Percentiles rank a stretch among this genome's conserved stretches.
phyloP scores from a whole-genome alignment of 164 flowering plant species.

The Houttuynia cordata region DNA sequence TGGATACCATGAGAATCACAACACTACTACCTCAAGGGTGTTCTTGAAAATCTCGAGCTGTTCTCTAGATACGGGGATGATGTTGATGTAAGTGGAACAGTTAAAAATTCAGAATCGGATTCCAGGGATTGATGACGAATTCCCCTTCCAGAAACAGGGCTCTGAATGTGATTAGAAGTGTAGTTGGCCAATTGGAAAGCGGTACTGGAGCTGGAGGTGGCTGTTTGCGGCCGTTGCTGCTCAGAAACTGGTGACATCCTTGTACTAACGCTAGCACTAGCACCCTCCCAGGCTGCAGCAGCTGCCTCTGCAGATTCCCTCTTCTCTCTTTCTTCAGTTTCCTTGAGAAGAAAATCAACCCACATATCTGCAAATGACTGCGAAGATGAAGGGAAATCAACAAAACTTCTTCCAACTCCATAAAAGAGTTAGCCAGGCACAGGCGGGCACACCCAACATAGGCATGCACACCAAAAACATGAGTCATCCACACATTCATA shows the following conservation, averaged over 20 bases:
- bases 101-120: slow-evolving; percentile 63
- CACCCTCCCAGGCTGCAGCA: slow-evolving; percentile 12
- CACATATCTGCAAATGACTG: slow-evolving; percentile 98
- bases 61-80: slow-evolving; percentile 24
- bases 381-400: slow-evolving; percentile 1
- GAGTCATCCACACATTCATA: too few species aligned
- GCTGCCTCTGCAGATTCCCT: slow-evolving; percentile 31
- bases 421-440: background rate
- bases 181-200: slow-evolving; percentile 12
- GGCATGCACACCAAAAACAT: too few species aligned
- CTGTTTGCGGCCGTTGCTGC: slow-evolving; percentile 5
- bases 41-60: slow-evolving; percentile 36
- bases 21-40: slow-evolving; percentile 22
- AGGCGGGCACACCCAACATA: too few species aligned
- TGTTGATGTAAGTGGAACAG: slow-evolving; percentile 61
- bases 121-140: slow-evolving; percentile 29
- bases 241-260: slow-evolving; percentile 13
- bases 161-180: slow-evolving; percentile 11
- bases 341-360: slow-evolving; percentile 98
- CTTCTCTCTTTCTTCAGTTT: slow-evolving; percentile 74
- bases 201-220: slow-evolving; percentile 5
- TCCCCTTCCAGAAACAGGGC: slow-evolving; percentile 13
- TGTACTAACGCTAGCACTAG: slow-evolving; percentile 8
- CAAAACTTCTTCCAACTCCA: background rate
- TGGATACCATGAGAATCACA: background rate